A percentile compares a stretch with the other conserved stretches of the same genome.
Conservation (phyloP, 1,139 yeast genomes). For the Nakaseomyces sp. region DNA sequence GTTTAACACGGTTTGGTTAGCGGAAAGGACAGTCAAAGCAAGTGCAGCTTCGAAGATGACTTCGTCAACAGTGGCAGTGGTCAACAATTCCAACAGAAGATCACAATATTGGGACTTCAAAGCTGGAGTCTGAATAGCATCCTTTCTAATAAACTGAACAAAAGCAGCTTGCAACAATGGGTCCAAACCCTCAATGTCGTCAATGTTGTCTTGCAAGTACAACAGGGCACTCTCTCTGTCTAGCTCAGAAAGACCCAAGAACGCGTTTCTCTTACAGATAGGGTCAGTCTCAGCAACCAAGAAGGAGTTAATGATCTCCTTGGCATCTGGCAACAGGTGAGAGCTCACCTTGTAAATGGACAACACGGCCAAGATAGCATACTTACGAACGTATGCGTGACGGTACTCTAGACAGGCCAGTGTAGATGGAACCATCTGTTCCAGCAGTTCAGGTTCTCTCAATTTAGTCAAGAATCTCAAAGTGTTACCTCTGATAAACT, state of each 20-base stretch:
- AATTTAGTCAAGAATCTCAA: constrained; percentile 83
- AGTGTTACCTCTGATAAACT: constrained; percentile 91
- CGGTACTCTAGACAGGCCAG: constrained; percentile 89
- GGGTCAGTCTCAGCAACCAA: constrained; percentile 80
- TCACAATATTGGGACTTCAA: constrained; percentile 65
- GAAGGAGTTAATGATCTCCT: constrained; percentile 68
- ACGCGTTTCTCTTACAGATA: constrained; percentile 92
- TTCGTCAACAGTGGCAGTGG: constrained; percentile 58
- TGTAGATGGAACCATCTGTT: constrained; percentile 90
- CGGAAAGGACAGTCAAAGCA: constrained; percentile 66
- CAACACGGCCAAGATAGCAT: constrained; percentile 86
- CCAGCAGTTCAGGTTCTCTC: constrained; percentile 87
- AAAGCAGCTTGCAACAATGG: constrained; percentile 82
- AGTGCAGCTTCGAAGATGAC: constrained; percentile 90
- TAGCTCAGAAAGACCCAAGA: constrained; percentile 74
- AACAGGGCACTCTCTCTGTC: constrained; percentile 79
- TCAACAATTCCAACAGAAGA: constrained; percentile 64
- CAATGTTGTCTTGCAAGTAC: constrained; percentile 65
- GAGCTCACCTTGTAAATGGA: constrained; percentile 77
- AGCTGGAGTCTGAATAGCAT: constrained; percentile 55
- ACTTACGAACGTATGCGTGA: constrained; percentile 95
- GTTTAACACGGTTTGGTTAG: constrained; percentile 56
- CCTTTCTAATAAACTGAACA: constrained; percentile 84
- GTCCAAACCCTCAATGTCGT: constrained; percentile 60
- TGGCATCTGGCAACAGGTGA: constrained; percentile 90